Conservation (phyloP, 805 yeast species). For the Ogataea pini region DNA sequence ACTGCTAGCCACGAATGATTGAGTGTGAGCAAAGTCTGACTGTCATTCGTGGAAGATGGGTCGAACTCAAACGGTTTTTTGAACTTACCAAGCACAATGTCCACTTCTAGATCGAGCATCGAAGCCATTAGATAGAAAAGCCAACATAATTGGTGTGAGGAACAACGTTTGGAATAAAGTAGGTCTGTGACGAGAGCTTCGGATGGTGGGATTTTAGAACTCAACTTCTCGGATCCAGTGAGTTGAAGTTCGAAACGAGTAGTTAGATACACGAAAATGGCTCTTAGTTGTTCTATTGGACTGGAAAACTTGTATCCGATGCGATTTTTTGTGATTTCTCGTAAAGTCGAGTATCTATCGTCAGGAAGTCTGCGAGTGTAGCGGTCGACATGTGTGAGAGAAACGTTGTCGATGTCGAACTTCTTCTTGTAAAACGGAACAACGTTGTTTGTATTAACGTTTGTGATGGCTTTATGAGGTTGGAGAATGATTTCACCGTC, state of each 20-base stretch:
- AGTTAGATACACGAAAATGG: conserved; percentile 61
- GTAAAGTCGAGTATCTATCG: conserved; percentile 47
- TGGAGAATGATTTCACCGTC: conserved; percentile 64
- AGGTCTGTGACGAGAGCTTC: conserved; percentile 29
- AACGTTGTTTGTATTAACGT: conserved; percentile 49
- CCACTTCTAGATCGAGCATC: conserved; percentile 69
- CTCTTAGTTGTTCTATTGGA: conserved; percentile 62
- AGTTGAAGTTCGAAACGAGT: conserved; percentile 43
- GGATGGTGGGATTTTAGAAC: conserved; percentile 33
- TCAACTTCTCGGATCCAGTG: conserved; percentile 35
- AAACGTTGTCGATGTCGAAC: conserved; percentile 25
- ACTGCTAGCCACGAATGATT: conserved; percentile 92
- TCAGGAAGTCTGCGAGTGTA: conserved; percentile 40
- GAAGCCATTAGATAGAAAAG: conserved; percentile 72
- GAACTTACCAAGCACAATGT: conserved; percentile 78
- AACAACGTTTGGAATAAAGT: conserved; percentile 29
- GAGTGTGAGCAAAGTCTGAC: conserved; percentile 48
- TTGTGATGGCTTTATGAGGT: conserved; percentile 52
- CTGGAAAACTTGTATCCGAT: conserved; percentile 53
- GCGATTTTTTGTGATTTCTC: conserved; percentile 54
- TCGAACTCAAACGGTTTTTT: conserved; percentile 70
- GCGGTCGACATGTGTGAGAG: conserved; percentile 44
- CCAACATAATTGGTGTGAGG: conserved; percentile 68
- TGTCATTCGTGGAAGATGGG: conserved; percentile 29
- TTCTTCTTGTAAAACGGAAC: conserved; percentile 13